Conservation (phyloP, 2,329 filamentous ascomycete species). For the Calonectria hawksworthii region DNA sequence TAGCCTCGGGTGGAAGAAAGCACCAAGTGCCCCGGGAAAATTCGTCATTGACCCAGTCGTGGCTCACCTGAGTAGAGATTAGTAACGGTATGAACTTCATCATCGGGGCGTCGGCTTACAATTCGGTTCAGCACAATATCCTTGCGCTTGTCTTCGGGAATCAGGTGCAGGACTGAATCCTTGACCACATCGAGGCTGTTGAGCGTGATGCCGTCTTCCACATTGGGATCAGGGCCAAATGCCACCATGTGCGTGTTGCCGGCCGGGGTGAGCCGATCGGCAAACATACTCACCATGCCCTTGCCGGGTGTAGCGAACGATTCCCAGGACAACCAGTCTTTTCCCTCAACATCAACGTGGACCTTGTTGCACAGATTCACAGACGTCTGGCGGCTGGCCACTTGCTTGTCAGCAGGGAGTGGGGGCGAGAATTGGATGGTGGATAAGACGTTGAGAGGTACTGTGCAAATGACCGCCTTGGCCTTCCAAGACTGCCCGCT, state of each 20-base stretch:
- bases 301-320: slow-evolving; percentile 1
- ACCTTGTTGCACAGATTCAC: slow-evolving; percentile 24
- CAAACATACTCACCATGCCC: slow-evolving; percentile 16
- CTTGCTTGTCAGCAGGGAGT: slow-evolving; percentile 3
- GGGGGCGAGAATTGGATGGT: slow-evolving; percentile 23
- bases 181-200: not conserved
- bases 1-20: not conserved
- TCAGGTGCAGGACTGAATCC: not conserved
- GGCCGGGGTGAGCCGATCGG: slow-evolving; percentile 18
- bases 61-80: not conserved
- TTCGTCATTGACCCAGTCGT: slow-evolving; percentile 5
- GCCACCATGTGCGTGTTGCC: slow-evolving; percentile 21
- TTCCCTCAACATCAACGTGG: slow-evolving; percentile 19
- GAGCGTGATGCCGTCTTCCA: not conserved
- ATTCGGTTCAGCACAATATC: slow-evolving; percentile 12
- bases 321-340: slow-evolving; percentile 22
- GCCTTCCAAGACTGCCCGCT: slow-evolving; percentile 16
- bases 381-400: not conserved
- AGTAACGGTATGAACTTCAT: not conserved
- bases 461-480: slow-evolving; percentile 21
- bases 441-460: slow-evolving; percentile 21
- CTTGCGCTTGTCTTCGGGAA: not conserved
- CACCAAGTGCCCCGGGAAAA: not conserved
- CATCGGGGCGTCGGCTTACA: not conserved
- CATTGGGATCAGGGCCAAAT: slow-evolving; percentile 23